Conservation (phyloP, 78 protist genomes). For the Guillardia theta region DNA sequence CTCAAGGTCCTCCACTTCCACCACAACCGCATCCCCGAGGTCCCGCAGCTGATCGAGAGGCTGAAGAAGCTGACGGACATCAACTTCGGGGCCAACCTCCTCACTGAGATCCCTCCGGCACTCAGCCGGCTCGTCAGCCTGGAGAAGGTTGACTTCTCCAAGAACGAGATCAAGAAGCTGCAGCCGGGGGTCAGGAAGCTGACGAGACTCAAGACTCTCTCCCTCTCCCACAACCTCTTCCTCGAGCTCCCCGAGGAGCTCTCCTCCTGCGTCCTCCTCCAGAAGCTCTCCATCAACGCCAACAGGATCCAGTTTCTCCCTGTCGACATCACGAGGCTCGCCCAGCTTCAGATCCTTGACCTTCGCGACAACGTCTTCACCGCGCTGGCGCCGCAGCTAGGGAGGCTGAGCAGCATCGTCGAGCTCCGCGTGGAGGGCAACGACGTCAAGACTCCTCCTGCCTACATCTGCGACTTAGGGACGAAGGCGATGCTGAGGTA, state of each 20-base stretch:
- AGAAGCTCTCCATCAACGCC: not conserved
- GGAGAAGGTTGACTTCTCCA: not conserved
- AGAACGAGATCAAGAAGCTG: not conserved
- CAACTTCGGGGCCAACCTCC: conserved; percentile 22
- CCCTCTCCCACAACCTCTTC: not conserved
- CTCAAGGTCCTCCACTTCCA: conserved; percentile 5
- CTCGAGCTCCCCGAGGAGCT: not conserved
- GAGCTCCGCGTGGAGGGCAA: not conserved
- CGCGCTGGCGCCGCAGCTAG: not conserved
- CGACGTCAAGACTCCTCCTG: not conserved
- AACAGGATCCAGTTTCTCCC: not conserved
- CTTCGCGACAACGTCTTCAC: not conserved
- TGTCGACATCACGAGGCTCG: not conserved
- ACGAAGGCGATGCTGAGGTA: conserved; percentile 16
- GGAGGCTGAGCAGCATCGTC: not conserved
- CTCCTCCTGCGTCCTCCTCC: not conserved
- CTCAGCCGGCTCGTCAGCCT: not conserved
- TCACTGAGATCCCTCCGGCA: not conserved
- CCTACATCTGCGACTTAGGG: not conserved
- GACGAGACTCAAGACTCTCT: not conserved
- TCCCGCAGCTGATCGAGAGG: not conserved
- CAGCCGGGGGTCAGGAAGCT: not conserved
- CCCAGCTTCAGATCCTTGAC: not conserved
- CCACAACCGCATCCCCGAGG: not conserved
- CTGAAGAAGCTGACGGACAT: not conserved